Evolutionary conservation across 495 filamentous ascomycete genomes (phyloP), one percentile per base, ranked within the genome.

Genomic region (Aspergillus haitiensis): DNA sequence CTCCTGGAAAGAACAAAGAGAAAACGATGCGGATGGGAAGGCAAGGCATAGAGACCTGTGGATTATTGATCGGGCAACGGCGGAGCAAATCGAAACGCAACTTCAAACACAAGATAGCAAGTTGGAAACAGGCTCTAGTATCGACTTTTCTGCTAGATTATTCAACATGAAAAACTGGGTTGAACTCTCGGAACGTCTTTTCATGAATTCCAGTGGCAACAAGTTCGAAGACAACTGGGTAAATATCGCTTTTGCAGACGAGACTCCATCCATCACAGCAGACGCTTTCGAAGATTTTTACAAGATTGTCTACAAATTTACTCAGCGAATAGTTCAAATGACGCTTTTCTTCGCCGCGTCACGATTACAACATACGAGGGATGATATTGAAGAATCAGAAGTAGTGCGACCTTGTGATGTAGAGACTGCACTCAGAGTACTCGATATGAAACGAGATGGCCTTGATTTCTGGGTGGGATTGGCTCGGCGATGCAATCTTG

Each of bases 241-340:
- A 13, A 72, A 74, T 54, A 52, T 88, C 7, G 75, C 73, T 7
- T 70, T 72, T 18, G 58, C 66, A 48, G 72, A 69, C 3, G 82
- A 88, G 31, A 69, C 61, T 4, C 91, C 92, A 0, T 82, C 88
- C 0, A 83, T 96, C 13, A 75, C 81, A 76, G 64, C 79, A 71
- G 61, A 90, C 82, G 86, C 88, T 2, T 79, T 93, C 10, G 78
- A 82, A 21, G 91, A 96, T 58, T 87, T 95, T 53, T 80, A 92
- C 64, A 77, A 81, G n/a, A 69, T 95, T 6, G 76, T 81, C 16
- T 68, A 90, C 9, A 86, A 77, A 56, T 59, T 93, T 15, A 92
- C 88, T 0, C 81, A 81, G 32, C 77, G 86, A n/a, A 68, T 97
- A 16, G 74, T 96, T 0, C 81, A 86, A 7, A 81, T 88, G 1